These are phyloP conservation scores for Aspergillus amoenus DNA, from an alignment of 2,329 filamentous ascomycete species.

Conservation along the genomic window DNA sequence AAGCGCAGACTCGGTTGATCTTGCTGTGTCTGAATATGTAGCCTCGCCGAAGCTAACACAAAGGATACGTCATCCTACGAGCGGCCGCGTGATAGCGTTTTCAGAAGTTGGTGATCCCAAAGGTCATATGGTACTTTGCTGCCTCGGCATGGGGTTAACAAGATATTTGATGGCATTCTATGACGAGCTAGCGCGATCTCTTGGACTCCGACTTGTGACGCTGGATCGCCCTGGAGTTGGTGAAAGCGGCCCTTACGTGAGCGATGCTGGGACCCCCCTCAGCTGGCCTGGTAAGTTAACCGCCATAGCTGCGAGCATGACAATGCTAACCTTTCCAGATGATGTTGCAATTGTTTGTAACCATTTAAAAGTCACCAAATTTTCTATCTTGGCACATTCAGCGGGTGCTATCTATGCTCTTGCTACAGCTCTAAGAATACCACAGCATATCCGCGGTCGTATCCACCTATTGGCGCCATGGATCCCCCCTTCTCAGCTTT, in stretches of 20 bases:
- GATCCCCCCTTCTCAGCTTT: constrained; percentile 96
- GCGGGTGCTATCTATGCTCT: constrained; percentile 97
- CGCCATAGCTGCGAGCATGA: not conserved
- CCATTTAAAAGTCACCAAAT: constrained; percentile 86
- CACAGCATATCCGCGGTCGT: constrained; percentile 88
- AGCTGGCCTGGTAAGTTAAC: constrained; percentile 77
- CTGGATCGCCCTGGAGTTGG: constrained; percentile 92
- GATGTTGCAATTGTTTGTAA: constrained; percentile 96
- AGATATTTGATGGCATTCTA: constrained; percentile 97
- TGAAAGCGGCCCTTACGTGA: constrained; percentile 80
- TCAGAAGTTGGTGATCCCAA: constrained; percentile 93
- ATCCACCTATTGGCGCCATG: constrained; percentile 86
- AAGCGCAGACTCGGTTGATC: constrained; percentile 83
- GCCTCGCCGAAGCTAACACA: constrained; percentile 81
- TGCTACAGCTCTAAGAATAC: constrained; percentile 91
- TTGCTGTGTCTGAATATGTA: constrained; percentile 82
- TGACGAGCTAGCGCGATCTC: constrained; percentile 84
- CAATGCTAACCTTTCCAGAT: constrained; percentile 40
- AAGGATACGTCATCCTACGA: constrained; percentile 81
- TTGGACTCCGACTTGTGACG: constrained; percentile 88
- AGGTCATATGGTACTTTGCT: constrained; percentile 91
- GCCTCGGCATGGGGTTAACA: constrained; percentile 95
- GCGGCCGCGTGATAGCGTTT: constrained; percentile 85
- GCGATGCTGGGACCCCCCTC: constrained; percentile 79
- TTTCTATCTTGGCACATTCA: constrained; percentile 93